These are phyloP conservation scores for Rhodamnia argentea DNA, from an alignment of 345 rosid genomes.

Conservation along the genomic window DNA sequence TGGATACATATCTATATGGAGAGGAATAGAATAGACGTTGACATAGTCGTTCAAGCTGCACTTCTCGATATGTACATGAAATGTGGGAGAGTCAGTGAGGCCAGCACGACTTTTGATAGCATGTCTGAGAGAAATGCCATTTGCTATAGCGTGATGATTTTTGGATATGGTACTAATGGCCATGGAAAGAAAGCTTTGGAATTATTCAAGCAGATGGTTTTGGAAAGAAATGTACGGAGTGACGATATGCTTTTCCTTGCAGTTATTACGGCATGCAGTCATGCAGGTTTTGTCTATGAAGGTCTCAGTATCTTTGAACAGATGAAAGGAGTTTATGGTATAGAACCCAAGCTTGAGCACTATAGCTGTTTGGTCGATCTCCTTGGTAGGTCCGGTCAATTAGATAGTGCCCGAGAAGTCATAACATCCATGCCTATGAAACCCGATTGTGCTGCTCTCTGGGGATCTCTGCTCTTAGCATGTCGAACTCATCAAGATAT, in stretches of 20 bases:
- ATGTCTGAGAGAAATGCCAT: slow-evolving; percentile 17
- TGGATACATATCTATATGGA: slow-evolving; percentile 22
- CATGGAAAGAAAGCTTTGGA: slow-evolving; percentile 19
- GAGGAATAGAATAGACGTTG: slow-evolving; percentile 6
- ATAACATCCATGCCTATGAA: slow-evolving; percentile 12
- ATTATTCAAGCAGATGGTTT: slow-evolving; percentile 15
- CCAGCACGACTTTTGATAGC: slow-evolving; percentile 5
- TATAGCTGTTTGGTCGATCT: slow-evolving; percentile 24
- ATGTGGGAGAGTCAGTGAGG: slow-evolving; percentile 24
- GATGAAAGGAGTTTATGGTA: slow-evolving; percentile 7
- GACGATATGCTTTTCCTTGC: slow-evolving; percentile 23
- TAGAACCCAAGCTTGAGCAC: slow-evolving; percentile 23
- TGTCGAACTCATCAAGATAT: slow-evolving; percentile 14
- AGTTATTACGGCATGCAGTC: slow-evolving; percentile 21
- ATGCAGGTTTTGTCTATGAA: slow-evolving; percentile 15
- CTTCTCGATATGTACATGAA: slow-evolving; percentile 28
- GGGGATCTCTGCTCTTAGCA: slow-evolving; percentile 25
- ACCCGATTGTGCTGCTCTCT: slow-evolving; percentile 9
- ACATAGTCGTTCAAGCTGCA: slow-evolving; percentile 19
- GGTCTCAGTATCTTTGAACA: slow-evolving; percentile 9
- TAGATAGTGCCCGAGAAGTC: slow-evolving; percentile 6
- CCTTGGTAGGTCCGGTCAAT: slow-evolving; percentile 7
- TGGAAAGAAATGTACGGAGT: slow-evolving; percentile 7
- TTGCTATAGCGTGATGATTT: slow-evolving; percentile 27
- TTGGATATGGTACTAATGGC: slow-evolving; percentile 28